Conservation (phyloP, 371 early-diverging fungal genomes). For the Blyttiomyces sp. region DNA sequence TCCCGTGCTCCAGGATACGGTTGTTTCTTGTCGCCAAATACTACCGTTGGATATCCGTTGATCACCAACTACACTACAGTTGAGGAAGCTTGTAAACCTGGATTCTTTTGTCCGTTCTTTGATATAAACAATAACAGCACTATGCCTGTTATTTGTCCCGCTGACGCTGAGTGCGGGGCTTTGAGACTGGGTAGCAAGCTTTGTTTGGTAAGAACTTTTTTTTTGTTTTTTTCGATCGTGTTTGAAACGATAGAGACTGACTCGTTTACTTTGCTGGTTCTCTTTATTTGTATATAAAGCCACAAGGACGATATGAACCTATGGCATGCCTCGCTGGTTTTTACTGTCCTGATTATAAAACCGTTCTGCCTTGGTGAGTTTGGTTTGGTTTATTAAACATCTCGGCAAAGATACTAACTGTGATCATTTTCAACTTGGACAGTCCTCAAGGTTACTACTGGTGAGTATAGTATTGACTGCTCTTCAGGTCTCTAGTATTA, state of each 20-base stretch:
- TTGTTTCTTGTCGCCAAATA: conserved; percentile 15
- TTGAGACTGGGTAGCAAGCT: conserved; percentile 11
- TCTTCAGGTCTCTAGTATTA: no score
- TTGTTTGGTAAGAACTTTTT: conserved; percentile 15
- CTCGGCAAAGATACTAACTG: background rate
- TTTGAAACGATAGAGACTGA: background rate
- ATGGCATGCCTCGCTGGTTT: conserved; percentile 26
- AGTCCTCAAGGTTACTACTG: conserved; percentile 16
- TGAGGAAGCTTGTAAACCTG: no score
- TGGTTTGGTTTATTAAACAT: background rate
- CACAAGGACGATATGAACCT: conserved; percentile 23
- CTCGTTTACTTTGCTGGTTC: no score
- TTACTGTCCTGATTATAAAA: conserved; percentile 26
- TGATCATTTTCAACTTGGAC: background rate
- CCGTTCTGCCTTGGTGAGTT: background rate
- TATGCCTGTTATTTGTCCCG: conserved; percentile 17
- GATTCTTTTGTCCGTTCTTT: conserved; percentile 5
- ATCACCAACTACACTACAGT: conserved; percentile 9
- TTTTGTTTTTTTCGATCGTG: background rate
- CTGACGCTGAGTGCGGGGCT: conserved; percentile 8
- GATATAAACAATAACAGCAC: conserved; percentile 10
- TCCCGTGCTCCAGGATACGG: conserved; percentile 10
- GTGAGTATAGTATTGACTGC: no score
- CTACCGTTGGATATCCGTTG: conserved; percentile 5
- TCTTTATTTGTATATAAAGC: no score